Evolutionary conservation across 345 rosid species (phyloP), one percentile per base, ranked within the genome.

Genomic region (thale cress (Arabidopsis thaliana)): DNA sequence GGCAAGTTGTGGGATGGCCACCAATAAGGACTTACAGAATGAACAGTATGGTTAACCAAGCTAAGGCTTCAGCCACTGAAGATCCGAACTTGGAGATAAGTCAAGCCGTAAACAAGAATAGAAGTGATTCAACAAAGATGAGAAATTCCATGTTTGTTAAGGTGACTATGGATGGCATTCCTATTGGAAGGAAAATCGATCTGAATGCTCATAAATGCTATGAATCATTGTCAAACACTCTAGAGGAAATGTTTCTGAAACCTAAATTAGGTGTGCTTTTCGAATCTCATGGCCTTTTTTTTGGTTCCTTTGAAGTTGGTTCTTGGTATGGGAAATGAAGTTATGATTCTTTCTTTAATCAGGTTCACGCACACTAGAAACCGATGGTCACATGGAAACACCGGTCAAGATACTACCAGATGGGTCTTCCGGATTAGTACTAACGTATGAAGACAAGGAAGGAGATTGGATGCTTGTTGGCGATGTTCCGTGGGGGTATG

Each of bases 401-500:
- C 78, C 80, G 67, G 59, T 78, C 14, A 81, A 82, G 32, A 81
- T 80, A 64, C 82, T 90, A 80, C 85, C 87, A 72, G 87, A 87
- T 77, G 93, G 88, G 33, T 90, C 91, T 66, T 88, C 89, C 34
- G 95, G 87, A 50, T 91, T 87, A 78, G 88, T 87, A 72, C 85
- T 91, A 46, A 86, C 96, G 22, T 94, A 88, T n/a, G 91, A 94
- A 82, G 98, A 94, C 76, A 91, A 84, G 78, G 98, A 94, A 1
- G 98, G 97, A 59, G 98, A 94, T 81, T 91, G 97, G 97, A 91
- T 94, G 97, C 98, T 94, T 45, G 93, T 88, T 65, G 98, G 98
- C 32, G 98, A 94, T 82, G 95, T 91, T 52, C 98, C 98, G 16
- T 94, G 98, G 98, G 85, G 87, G 98, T 91, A 86, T 48, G 82